Base-by-base conservation (phyloP, 805 yeast species). In the Brettanomyces anomalus region DNA sequence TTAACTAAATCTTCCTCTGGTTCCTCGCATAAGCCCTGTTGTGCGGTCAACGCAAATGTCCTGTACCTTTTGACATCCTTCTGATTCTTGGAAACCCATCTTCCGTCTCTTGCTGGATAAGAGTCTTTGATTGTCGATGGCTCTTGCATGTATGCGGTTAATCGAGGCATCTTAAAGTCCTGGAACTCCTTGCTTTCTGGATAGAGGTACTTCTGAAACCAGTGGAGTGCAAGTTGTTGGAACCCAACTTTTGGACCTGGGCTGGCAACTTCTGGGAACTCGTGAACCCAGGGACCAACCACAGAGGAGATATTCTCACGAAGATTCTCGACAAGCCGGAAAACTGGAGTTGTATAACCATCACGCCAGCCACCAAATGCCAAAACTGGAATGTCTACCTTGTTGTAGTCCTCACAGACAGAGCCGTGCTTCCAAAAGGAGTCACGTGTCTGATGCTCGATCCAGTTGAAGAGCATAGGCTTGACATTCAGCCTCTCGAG, bases 211-310 rank as follows among this genome's bases (percentile, higher is more conserved):
- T 67, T 68, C 34, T 51, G 47, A 52, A 65, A 70, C 74, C 74
- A 70, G 19, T 55, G 50, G 32, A 66, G 48, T 1, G 72, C 63
- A 24, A 68, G 40, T 46, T 70, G 71, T 33, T 65, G 67, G 42
- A 64, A 70, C 3, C 72, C 74, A 48, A 69, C 64, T 43, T 61
- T 63, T 28, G 74, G 74, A 8, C 60, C 58, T 5, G 73, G 74
- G 30, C 64, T 66, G 2, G 73, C 74, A 56, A 70, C 64, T 48
- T 69, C 73, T 3, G 74, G 74, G 51, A 60, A 69, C 47, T 69
- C 74, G 48, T 69, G 74, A 38, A 69, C 73, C 74, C 74, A 70
- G 7, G 73, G 74, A 18, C 74, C 73, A 49, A 70, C 61, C 14
- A 69, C 44, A 31, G 62, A 64, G 1, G 67, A 54, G 28, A 64